Evolutionary conservation across 2,329 filamentous ascomycete genomes (phyloP).

Genomic region (Ascochyta viciae-villosae): DNA sequence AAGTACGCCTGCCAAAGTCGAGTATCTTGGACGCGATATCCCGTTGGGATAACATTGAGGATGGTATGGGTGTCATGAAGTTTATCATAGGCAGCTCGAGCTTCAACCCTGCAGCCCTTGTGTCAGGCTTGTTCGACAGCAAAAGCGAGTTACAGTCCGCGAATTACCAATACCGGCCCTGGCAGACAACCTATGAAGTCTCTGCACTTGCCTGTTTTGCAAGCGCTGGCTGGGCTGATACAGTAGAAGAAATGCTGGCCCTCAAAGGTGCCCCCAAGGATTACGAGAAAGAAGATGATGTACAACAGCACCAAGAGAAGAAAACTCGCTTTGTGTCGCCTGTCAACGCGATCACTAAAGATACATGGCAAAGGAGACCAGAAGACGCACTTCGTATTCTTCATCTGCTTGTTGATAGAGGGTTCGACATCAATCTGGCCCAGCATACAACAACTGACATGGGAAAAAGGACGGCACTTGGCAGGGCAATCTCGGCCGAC

Average conservation of each 20-base stretch:
- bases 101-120: slow-evolving; percentile 21
- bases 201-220: slow-evolving; percentile 25
- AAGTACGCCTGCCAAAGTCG: slow-evolving; percentile 24
- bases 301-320: slow-evolving; percentile 26
- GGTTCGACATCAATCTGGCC: slow-evolving; percentile 19
- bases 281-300: slow-evolving; percentile 27
- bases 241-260: slow-evolving; percentile 25
- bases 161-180: slow-evolving; percentile 22
- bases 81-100: slow-evolving; percentile 23
- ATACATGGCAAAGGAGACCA: slow-evolving; percentile 28
- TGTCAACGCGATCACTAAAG: slow-evolving; percentile 25
- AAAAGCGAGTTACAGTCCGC: slow-evolving; percentile 25
- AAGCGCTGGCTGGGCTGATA: slow-evolving; percentile 28
- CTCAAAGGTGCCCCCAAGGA: slow-evolving; percentile 18
- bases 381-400: slow-evolving; percentile 31
- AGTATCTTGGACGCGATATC: slow-evolving; percentile 28
- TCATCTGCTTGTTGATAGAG: slow-evolving; percentile 20
- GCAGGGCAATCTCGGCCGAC: slow-evolving; percentile 25
- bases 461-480: slow-evolving; percentile 22
- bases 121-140: slow-evolving; percentile 27
- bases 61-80: slow-evolving; percentile 22
- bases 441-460: slow-evolving; percentile 26
- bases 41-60: slow-evolving; percentile 24
- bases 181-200: slow-evolving; percentile 28
- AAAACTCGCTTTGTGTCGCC: slow-evolving; percentile 23